phyloP scores from a whole-genome alignment of 2,329 filamentous ascomycete species.

The Phyllosticta paracitricarpa region DNA sequence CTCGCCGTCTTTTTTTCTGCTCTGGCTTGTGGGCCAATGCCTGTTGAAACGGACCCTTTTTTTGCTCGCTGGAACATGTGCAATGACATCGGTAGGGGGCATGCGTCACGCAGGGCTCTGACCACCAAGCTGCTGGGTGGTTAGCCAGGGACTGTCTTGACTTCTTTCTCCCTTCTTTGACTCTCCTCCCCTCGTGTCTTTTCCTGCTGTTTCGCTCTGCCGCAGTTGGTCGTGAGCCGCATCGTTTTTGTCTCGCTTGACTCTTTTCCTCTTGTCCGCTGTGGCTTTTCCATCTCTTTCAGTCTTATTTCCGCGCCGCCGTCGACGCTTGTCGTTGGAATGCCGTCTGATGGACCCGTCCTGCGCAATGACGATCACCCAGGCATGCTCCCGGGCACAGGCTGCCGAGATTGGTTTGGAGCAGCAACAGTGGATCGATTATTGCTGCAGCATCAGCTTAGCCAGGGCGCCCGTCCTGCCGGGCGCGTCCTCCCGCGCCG shows the following conservation, averaged over 20 bases:
- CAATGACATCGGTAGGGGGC: background rate
- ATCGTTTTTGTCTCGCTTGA: background rate
- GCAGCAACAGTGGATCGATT: background rate
- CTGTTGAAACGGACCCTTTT: background rate
- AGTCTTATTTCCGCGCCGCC: background rate
- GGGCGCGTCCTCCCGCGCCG: slow-evolving; percentile 9
- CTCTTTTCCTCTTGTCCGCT: background rate
- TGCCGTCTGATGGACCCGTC: background rate
- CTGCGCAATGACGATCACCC: background rate
- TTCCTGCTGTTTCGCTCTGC: background rate
- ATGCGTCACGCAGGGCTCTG: background rate
- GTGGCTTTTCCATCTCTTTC: background rate
- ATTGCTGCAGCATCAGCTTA: background rate
- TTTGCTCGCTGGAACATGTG: background rate
- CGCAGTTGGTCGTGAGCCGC: background rate
- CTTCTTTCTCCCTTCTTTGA: background rate
- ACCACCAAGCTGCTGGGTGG: background rate
- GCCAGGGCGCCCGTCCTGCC: background rate
- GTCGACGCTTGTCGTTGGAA: background rate
- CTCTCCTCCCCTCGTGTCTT: background rate
- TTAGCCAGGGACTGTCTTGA: background rate
- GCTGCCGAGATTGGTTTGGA: background rate
- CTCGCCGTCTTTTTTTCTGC: background rate
- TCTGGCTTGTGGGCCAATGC: background rate
- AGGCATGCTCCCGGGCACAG: background rate